phyloP scores from a whole-genome alignment of 2,329 filamentous ascomycete species.

The Dothistroma pini region DNA sequence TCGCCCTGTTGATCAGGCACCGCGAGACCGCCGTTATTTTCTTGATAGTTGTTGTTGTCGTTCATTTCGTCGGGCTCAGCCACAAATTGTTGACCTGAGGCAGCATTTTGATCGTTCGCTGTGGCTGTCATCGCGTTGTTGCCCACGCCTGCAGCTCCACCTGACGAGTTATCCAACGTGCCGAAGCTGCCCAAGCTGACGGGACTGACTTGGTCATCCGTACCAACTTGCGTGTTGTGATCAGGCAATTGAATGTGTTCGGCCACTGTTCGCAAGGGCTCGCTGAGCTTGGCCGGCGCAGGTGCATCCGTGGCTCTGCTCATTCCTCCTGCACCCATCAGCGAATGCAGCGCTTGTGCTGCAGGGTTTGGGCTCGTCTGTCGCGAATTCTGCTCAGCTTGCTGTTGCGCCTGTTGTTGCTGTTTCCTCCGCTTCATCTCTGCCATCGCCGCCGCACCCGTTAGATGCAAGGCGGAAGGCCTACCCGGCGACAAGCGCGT shows the following conservation, averaged over 20 bases:
- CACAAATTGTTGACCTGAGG: constrained; percentile 35
- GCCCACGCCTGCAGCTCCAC: constrained; percentile 25
- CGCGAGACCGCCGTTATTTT: constrained; percentile 23
- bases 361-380: constrained; percentile 50
- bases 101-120: constrained; percentile 49
- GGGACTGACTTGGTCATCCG: constrained; percentile 49
- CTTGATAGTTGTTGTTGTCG: constrained; percentile 36
- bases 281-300: constrained; percentile 43
- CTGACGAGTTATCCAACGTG: constrained; percentile 46
- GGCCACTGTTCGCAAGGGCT: constrained; percentile 46
- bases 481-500: constrained; percentile 37
- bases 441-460: constrained; percentile 47
- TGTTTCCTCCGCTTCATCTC: constrained; percentile 46
- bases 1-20: constrained; percentile 36
- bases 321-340: constrained; percentile 43
- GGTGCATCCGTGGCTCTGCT: constrained; percentile 45
- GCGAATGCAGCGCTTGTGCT: constrained; percentile 41
- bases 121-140: constrained; percentile 43
- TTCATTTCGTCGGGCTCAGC: constrained; percentile 36
- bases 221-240: constrained; percentile 38
- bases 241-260: constrained; percentile 51
- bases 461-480: constrained; percentile 33
- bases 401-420: constrained; percentile 36
- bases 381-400: constrained; percentile 33
- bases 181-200: constrained; percentile 54